phyloP scores from a whole-genome alignment of 2,329 filamentous ascomycete species.

The Aspergillus brunneoviolaceus region DNA sequence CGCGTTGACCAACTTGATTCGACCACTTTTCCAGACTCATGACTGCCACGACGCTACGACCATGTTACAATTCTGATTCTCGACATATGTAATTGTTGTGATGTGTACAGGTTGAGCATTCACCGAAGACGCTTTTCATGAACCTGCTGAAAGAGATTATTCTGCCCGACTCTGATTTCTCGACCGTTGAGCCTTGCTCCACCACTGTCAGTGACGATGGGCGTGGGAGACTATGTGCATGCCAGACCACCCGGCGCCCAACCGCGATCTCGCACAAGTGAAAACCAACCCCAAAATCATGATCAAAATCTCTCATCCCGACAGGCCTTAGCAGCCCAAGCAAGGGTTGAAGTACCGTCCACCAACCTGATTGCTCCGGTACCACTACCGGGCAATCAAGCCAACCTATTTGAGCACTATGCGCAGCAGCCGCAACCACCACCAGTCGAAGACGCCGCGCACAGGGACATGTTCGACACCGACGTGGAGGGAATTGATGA shows the following conservation, averaged over 20 bases:
- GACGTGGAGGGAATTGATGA: conserved; percentile 47
- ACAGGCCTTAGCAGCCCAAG: conserved; percentile 36
- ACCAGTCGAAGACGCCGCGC: conserved; percentile 18
- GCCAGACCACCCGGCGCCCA: conserved; percentile 35
- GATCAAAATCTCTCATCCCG: conserved; percentile 26
- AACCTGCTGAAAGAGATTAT: not conserved
- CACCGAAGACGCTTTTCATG: not conserved
- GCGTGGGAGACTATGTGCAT: conserved; percentile 44
- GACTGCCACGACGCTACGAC: conserved; percentile 1
- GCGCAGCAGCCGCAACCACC: conserved; percentile 16
- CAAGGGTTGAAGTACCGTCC: conserved; percentile 35
- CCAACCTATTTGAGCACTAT: conserved; percentile 17
- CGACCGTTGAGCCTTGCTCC: conserved; percentile 1
- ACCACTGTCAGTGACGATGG: conserved; percentile 30
- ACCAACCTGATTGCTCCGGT: conserved; percentile 25
- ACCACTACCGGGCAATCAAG: conserved; percentile 18
- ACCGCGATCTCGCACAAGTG: conserved; percentile 25
- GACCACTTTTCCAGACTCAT: not conserved
- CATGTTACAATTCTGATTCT: conserved; percentile 1
- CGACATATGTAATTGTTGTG: not conserved
- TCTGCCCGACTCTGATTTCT: not conserved
- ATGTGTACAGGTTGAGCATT: not conserved
- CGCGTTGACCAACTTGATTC: conserved; percentile 7
- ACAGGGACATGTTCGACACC: conserved; percentile 43
- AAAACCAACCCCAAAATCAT: conserved; percentile 20